Evolutionary conservation across 2,329 filamentous ascomycete genomes (phyloP).

Genomic region (Apiospora malaysiana): DNA sequence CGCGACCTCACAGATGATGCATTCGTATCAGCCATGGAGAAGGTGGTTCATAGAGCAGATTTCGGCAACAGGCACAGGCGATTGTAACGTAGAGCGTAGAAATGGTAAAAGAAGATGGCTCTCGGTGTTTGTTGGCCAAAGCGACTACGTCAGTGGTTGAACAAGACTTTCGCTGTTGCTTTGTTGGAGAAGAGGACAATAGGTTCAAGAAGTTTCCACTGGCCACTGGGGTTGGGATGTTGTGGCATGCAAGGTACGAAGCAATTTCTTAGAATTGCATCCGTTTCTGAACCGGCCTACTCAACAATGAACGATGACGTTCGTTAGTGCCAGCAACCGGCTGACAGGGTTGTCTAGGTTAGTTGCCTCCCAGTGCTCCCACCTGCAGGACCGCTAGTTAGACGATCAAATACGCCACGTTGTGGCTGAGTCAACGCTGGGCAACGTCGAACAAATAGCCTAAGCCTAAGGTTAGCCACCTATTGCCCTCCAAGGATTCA

Average conservation of each 20-base stretch:
- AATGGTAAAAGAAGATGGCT: background rate
- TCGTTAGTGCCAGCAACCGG: background rate
- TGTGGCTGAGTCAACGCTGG: background rate
- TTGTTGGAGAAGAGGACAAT: background rate
- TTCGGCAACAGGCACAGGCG: background rate
- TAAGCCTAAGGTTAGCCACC: no score
- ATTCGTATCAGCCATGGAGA: constrained; percentile 31
- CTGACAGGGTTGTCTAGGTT: background rate
- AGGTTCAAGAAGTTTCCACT: background rate
- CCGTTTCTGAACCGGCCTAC: background rate
- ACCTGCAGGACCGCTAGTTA: background rate
- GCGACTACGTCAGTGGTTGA: background rate
- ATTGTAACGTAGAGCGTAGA: background rate
- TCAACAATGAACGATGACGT: background rate
- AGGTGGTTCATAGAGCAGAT: background rate
- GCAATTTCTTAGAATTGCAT: background rate
- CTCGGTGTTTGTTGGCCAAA: background rate
- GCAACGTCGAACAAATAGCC: no score
- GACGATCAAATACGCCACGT: background rate
- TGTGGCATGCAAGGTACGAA: background rate
- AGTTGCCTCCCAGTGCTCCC: no score
- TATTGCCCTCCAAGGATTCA: no score
- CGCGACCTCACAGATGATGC: constrained; percentile 32
- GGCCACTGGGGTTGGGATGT: background rate
- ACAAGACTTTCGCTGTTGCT: background rate